Evolutionary conservation across 2,329 filamentous ascomycete species (phyloP).

Genomic region (Colletotrichum plurivorum): DNA sequence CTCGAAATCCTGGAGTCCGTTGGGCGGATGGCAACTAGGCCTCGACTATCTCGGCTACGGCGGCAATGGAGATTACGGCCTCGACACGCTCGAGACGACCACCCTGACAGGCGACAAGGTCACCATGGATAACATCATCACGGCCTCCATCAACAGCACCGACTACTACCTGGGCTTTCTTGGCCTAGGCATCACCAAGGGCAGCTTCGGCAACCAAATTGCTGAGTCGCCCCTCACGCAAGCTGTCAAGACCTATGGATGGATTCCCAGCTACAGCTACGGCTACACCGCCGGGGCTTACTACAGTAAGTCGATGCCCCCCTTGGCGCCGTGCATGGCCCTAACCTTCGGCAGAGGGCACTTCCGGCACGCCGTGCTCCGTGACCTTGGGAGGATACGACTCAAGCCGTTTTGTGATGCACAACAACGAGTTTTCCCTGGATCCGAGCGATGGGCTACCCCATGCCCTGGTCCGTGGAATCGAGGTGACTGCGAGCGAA

Average conservation of each 20-base stretch:
- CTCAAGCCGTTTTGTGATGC: slow-evolving; percentile 70
- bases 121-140: slow-evolving; percentile 60
- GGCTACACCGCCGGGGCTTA: slow-evolving; percentile 83
- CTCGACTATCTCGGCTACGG: slow-evolving; percentile 70
- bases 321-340: slow-evolving; percentile 47
- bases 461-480: slow-evolving; percentile 72
- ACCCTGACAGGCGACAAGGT: slow-evolving; percentile 54
- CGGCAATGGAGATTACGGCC: slow-evolving; percentile 76
- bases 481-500: slow-evolving; percentile 57
- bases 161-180: slow-evolving; percentile 68
- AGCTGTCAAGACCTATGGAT: slow-evolving; percentile 70
- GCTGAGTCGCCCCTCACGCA: slow-evolving; percentile 68
- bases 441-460: slow-evolving; percentile 68
- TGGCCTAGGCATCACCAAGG: slow-evolving; percentile 69
- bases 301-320: slow-evolving; percentile 67
- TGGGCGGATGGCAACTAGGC: slow-evolving; percentile 73
- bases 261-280: slow-evolving; percentile 80
- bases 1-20: slow-evolving; percentile 71
- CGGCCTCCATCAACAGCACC: slow-evolving; percentile 69
- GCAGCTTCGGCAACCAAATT: slow-evolving; percentile 64
- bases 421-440: slow-evolving; percentile 73
- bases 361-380: slow-evolving; percentile 63
- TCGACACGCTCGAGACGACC: slow-evolving; percentile 63
- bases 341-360: slow-evolving; percentile 49
- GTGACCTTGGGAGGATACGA: slow-evolving; percentile 82